These are phyloP conservation scores for Grosmannia clavigera DNA, from an alignment of 2,329 filamentous ascomycete genomes.

Conservation along the genomic window DNA sequence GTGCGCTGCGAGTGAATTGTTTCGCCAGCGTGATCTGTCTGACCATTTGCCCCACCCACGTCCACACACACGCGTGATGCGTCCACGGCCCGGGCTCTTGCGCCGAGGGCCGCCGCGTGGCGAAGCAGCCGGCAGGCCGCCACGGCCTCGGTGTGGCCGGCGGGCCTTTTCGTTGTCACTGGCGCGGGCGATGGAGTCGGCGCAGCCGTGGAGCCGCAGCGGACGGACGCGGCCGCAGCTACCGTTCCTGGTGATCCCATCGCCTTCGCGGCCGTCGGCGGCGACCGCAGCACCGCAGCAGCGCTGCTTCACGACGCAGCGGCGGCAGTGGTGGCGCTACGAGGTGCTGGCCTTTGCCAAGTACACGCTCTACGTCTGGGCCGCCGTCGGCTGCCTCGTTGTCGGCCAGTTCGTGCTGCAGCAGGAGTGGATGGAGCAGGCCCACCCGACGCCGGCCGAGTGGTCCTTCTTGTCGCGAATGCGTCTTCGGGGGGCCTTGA, in stretches of 20 bases:
- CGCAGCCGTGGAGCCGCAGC: constrained; percentile 1
- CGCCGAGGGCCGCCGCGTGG: constrained; percentile 2
- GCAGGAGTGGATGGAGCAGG: constrained; percentile 63
- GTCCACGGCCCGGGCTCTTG: background rate
- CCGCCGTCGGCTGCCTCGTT: constrained; percentile 45
- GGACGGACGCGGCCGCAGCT: constrained; percentile 26
- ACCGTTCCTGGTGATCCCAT: constrained; percentile 37
- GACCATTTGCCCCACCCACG: background rate
- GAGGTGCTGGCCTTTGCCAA: constrained; percentile 59
- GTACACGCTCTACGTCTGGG: constrained; percentile 54
- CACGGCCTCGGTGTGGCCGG: background rate
- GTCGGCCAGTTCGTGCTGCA: constrained; percentile 53
- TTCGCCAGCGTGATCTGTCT: background rate
- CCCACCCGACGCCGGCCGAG: constrained; percentile 70
- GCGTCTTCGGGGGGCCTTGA: constrained; percentile 51
- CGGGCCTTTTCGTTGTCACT: constrained; percentile 5
- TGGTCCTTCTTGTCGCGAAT: constrained; percentile 64
- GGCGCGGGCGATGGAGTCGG: background rate
- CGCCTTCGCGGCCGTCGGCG: background rate
- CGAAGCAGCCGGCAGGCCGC: background rate
- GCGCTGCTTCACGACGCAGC: constrained; percentile 70
- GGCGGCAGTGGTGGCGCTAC: constrained; percentile 55
- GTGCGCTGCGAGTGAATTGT: no score
- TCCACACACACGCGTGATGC: background rate
- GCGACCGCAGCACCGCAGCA: constrained; percentile 31